Evolutionary conservation across 257 asterid genomes (phyloP).

Genomic region (Solanum okadae): DNA sequence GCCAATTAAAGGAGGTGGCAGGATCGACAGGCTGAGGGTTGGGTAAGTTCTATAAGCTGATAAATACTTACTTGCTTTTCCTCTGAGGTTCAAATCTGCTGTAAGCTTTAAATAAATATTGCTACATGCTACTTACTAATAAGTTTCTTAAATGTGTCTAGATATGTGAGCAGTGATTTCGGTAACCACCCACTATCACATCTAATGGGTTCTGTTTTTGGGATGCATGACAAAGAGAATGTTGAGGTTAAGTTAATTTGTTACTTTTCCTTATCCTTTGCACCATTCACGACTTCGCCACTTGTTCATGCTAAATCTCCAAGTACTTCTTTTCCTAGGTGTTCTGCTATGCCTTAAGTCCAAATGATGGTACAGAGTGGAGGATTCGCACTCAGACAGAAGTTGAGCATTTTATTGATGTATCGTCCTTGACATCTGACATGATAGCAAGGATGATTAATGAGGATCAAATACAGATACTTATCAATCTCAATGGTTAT

Average conservation of each 20-base stretch:
- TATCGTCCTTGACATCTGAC: constrained; percentile 89
- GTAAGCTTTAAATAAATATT: background rate
- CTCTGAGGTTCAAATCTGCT: background rate
- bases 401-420: constrained; percentile 88
- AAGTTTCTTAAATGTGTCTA: constrained; percentile 16
- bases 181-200: constrained; percentile 98
- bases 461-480: constrained; percentile 89
- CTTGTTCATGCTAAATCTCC: background rate
- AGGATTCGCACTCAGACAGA: constrained; percentile 84
- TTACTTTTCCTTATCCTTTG: background rate
- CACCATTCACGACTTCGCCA: background rate
- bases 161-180: constrained; percentile 97
- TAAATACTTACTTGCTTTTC: background rate
- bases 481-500: constrained; percentile 93
- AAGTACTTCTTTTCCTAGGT: constrained; percentile 35
- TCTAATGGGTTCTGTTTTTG: constrained; percentile 98
- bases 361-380: constrained; percentile 97
- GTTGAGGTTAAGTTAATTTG: constrained; percentile 58
- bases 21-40: constrained; percentile 63
- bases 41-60: constrained; percentile 47
- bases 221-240: constrained; percentile 80
- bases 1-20: constrained; percentile 55
- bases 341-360: constrained; percentile 93
- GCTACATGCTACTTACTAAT: background rate
- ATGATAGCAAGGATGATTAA: constrained; percentile 86